Evolutionary conservation across 352 stramenopile species (phyloP).

Genomic region (Phytophthora lateralis): DNA sequence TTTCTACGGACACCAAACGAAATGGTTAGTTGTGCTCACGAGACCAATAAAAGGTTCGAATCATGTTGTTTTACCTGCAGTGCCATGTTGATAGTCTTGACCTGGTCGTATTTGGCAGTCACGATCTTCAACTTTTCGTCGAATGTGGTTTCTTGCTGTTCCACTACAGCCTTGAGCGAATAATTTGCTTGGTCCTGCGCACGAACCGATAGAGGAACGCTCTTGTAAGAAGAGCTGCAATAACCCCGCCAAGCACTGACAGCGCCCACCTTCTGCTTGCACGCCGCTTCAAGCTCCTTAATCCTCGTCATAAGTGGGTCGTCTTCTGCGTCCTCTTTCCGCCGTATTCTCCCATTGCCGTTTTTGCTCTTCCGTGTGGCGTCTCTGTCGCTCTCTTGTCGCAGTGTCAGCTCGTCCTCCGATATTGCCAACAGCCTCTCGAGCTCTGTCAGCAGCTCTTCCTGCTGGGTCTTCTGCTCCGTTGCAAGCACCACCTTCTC

Average conservation of each 20-base stretch:
- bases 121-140: constrained; percentile 76
- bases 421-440: constrained; percentile 49
- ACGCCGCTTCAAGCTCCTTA: constrained; percentile 71
- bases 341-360: constrained; percentile 17
- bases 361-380: constrained; percentile 8
- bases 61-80: constrained; percentile 56
- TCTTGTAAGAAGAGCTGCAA: background rate
- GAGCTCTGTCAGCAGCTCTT: constrained; percentile 59
- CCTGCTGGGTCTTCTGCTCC: constrained; percentile 49
- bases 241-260: background rate
- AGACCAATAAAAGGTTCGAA: background rate
- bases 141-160: constrained; percentile 68
- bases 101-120: constrained; percentile 77
- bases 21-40: constrained; percentile 4
- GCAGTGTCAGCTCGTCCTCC: constrained; percentile 31
- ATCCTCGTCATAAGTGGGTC: constrained; percentile 38
- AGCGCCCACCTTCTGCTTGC: constrained; percentile 70
- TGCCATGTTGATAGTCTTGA: constrained; percentile 81
- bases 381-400: constrained; percentile 21
- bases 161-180: constrained; percentile 65
- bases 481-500: constrained; percentile 44
- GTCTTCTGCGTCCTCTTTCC: constrained; percentile 27
- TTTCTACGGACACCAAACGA: constrained; percentile 36
- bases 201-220: background rate
- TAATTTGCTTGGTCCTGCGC: constrained; percentile 68